Evolutionary conservation across 768 basidiomycete species (phyloP).

Genomic region (Bullera alba): DNA sequence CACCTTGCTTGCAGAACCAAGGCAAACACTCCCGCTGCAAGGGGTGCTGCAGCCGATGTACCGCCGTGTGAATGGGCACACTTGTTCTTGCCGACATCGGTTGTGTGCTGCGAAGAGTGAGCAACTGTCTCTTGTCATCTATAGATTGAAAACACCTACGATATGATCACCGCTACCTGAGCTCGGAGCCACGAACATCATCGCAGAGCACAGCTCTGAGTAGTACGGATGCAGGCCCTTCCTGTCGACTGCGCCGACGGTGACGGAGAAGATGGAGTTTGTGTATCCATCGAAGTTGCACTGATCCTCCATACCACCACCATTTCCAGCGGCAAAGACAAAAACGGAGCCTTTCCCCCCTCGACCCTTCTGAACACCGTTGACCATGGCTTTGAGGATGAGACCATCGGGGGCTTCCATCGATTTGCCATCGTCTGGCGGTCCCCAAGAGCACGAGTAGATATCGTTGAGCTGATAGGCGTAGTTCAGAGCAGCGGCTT

Average conservation of each 20-base stretch:
- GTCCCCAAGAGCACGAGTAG: conserved; percentile 97
- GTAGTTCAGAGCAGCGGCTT: conserved; percentile 89
- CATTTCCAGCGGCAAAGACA: conserved; percentile 97
- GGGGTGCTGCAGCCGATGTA: conserved; percentile 95
- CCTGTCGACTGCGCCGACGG: conserved; percentile 89
- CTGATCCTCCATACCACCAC: conserved; percentile 81
- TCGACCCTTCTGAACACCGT: conserved; percentile 85
- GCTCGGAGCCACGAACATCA: conserved; percentile 91
- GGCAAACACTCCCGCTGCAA: conserved; percentile 88
- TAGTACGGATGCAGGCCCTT: conserved; percentile 93
- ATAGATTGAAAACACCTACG: conserved; percentile 52
- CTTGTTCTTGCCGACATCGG: conserved; percentile 76
- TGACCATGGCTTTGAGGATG: conserved; percentile 86
- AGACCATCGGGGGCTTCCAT: conserved; percentile 92
- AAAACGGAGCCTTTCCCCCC: conserved; percentile 84
- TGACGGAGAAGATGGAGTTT: conserved; percentile 92
- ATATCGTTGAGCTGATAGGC: conserved; percentile 85
- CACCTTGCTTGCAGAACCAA: conserved; percentile 81
- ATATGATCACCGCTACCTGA: conserved; percentile 91
- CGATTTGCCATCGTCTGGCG: conserved; percentile 83
- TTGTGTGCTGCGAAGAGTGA: conserved; percentile 63
- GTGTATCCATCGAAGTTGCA: conserved; percentile 99
- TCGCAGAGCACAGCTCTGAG: conserved; percentile 94
- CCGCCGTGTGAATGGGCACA: conserved; percentile 85
- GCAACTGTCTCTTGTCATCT: not conserved